Conservation (phyloP, 768 basidiomycete species). For the Naganishia kalamii region DNA sequence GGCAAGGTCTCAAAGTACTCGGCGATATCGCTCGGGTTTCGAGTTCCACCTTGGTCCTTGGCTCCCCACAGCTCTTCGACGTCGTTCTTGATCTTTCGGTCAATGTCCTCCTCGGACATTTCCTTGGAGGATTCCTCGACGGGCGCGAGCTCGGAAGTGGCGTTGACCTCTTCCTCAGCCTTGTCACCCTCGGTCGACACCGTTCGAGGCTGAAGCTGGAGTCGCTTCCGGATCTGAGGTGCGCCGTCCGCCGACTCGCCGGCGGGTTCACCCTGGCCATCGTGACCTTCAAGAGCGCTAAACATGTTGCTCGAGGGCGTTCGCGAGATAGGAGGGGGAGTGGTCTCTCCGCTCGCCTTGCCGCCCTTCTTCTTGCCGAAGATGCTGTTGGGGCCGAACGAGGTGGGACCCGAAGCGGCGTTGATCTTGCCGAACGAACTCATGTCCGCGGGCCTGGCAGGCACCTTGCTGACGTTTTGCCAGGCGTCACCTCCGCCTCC, state of each 20-base stretch:
- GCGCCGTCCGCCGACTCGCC: slow-evolving; percentile 50
- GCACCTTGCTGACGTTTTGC: slow-evolving; percentile 58
- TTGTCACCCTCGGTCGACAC: slow-evolving; percentile 51
- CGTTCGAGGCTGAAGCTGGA: slow-evolving; percentile 73
- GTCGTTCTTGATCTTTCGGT: slow-evolving; percentile 72
- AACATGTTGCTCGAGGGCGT: slow-evolving; percentile 84
- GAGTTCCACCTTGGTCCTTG: slow-evolving; percentile 41
- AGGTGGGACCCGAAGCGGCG: slow-evolving; percentile 51
- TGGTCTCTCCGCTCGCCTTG: slow-evolving; percentile 55
- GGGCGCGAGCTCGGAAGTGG: slow-evolving; percentile 34
- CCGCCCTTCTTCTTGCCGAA: slow-evolving; percentile 67
- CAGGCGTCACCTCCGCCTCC: slow-evolving; percentile 75
- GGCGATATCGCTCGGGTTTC: slow-evolving; percentile 79
- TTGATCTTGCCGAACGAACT: slow-evolving; percentile 79
- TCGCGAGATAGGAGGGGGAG: slow-evolving; percentile 60
- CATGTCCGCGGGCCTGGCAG: slow-evolving; percentile 75
- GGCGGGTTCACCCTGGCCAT: slow-evolving; percentile 34
- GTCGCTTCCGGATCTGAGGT: slow-evolving; percentile 58
- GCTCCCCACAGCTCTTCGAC: slow-evolving; percentile 74
- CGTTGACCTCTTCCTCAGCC: slow-evolving; percentile 43
- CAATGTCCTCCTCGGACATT: slow-evolving; percentile 58
- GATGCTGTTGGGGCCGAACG: slow-evolving; percentile 75
- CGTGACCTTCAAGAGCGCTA: slow-evolving; percentile 70
- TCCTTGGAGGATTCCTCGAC: slow-evolving; percentile 46
- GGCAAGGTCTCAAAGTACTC: slow-evolving; percentile 74